Percentiles rank a stretch among this genome's conserved stretches.
These are phyloP conservation scores for Paratinospora sagittata DNA, from an alignment of 164 flowering plant genomes.

Conservation along the genomic window DNA sequence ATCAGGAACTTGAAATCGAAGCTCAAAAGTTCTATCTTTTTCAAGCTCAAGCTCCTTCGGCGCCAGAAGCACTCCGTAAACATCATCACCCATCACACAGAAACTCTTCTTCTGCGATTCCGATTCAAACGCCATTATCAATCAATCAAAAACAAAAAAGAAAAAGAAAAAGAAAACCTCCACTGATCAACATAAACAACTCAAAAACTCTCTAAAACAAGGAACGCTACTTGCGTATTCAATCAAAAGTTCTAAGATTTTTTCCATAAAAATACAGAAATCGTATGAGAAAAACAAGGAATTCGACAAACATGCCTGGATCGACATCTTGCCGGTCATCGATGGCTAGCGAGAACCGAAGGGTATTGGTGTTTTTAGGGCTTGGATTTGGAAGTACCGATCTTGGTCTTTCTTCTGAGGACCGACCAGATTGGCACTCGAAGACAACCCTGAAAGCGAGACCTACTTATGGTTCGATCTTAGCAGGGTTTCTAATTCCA, in stretches of 20 bases:
- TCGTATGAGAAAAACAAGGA: neutral
- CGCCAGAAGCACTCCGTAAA: conserved; percentile 35
- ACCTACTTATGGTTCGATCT: neutral
- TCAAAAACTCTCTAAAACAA: conserved; percentile 20
- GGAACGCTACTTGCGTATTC: neutral
- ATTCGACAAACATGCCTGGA: conserved; percentile 19
- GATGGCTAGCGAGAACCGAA: neutral
- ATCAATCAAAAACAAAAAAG: neutral
- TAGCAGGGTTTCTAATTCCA: conserved; percentile 10
- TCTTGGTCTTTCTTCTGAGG: neutral
- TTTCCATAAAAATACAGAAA: neutral
- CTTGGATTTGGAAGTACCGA: conserved; percentile 6
- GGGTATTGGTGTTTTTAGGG: conserved; percentile 2
- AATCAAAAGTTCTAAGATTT: neutral
- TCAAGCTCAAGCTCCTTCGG: conserved; percentile 38
- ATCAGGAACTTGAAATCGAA: conserved; percentile 48
- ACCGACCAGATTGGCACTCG: conserved; percentile 5
- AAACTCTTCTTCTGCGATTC: conserved; percentile 47
- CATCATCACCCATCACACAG: conserved; percentile 43
- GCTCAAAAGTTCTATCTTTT: conserved; percentile 30
- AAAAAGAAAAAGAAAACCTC: neutral
- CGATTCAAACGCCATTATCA: conserved; percentile 34
- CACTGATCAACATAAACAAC: conserved; percentile 5
- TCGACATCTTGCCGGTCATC: conserved; percentile 20
- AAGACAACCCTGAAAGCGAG: neutral